Conservation (phyloP, 306 rosid species). For the Notholithocarpus densiflorus region DNA sequence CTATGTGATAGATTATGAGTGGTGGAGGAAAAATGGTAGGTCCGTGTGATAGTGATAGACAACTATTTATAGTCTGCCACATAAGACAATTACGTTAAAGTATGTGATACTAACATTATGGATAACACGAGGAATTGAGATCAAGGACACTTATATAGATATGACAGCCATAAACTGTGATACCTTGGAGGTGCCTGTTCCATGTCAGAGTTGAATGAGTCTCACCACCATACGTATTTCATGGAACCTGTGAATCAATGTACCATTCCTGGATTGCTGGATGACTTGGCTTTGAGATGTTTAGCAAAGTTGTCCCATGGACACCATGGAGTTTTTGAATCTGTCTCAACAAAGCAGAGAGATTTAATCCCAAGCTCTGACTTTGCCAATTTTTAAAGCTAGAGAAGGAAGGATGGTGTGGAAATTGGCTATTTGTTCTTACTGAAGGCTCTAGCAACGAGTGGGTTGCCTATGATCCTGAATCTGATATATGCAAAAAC, state of each 20-base stretch:
- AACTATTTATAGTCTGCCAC: accelerated
- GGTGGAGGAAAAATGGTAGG: no score
- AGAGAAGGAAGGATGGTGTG: constrained; percentile 19
- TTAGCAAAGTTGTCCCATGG: constrained; percentile 35
- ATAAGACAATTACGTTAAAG: no score
- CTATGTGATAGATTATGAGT: no score
- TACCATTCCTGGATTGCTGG: constrained; percentile 30
- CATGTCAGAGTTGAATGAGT: not conserved
- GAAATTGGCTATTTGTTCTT: constrained; percentile 34
- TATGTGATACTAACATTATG: no score
- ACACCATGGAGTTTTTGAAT: constrained; percentile 19
- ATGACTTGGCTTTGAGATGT: constrained; percentile 32
- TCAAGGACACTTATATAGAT: not conserved
- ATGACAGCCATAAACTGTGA: not conserved
- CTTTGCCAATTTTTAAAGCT: constrained; percentile 20
- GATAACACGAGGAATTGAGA: no score
- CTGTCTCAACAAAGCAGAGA: constrained; percentile 29
- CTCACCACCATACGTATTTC: not conserved
- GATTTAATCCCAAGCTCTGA: constrained; percentile 19
- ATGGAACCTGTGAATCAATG: not conserved
- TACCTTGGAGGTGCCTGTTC: not conserved
- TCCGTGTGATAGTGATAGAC: no score
- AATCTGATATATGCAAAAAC: constrained; percentile 26
- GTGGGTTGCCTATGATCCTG: constrained; percentile 35
- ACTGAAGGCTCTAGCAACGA: constrained; percentile 23